Base-by-base conservation (phyloP, 768 basidiomycete genomes). In the Rhizopogon rudus region DNA sequence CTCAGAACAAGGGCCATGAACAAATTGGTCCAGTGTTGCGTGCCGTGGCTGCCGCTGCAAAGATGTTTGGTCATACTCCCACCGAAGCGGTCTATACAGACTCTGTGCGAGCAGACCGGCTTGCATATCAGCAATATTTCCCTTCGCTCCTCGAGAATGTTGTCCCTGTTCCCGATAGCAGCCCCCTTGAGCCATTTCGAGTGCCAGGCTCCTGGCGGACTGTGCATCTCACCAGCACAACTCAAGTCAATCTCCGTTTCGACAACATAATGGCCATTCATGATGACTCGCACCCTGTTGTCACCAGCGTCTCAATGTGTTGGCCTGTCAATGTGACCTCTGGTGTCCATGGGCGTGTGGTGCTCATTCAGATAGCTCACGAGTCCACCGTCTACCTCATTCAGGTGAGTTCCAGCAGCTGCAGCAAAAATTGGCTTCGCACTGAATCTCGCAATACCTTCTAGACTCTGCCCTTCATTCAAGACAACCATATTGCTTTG, bases 71-170 rank as follows among this genome's bases (percentile, higher is more conserved):
- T n/a, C n/a, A n/a, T n/a, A n/a, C n/a, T n/a, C n/a, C n/a, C n/a
- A n/a, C n/a, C n/a, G n/a, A n/a, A n/a, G n/a, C n/a, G n/a, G n/a
- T n/a, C n/a, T n/a, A n/a, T n/a, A n/a, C n/a, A n/a, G n/a, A n/a
- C n/a, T n/a, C n/a, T n/a, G n/a, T n/a, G n/a, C n/a, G n/a, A n/a
- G n/a, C n/a, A n/a, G n/a, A n/a, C n/a, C n/a, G n/a, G n/a, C n/a
- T n/a, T 31, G 29, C 29, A 31, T 31, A 31, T 2, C 60, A 65
- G 53, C 52, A 51, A 8, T 51, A 37, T 22, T 63, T 61, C 43
- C 60, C 57, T n/a, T 68, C 65, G 0, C 60, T 72, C 3, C 53
- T 42, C 0, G 54, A 64, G 12, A 55, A 22, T 40, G 61, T 71
- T 31, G 31, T 60, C 1, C 49, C 70, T 0, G 57, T 70, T 16